A percentile compares a stretch with the other conserved stretches of the same genome.
Evolutionary conservation across 768 basidiomycete species (phyloP).

Genomic region (Boletus insuetus): DNA sequence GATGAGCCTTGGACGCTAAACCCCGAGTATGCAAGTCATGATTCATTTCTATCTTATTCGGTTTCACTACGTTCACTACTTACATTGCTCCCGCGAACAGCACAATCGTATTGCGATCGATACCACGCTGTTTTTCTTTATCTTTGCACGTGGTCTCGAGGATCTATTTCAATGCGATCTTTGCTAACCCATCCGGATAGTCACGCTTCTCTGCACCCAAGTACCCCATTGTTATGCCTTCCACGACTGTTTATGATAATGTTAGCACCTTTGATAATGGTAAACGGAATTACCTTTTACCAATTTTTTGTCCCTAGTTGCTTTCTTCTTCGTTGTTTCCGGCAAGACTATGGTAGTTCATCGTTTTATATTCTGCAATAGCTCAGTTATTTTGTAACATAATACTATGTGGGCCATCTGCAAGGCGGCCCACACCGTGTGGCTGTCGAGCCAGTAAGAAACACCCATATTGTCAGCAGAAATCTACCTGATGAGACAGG

Average conservation of each 20-base stretch:
- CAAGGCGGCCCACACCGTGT: too few species aligned
- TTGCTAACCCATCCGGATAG: conserved; percentile 5
- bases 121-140: conserved; percentile 5
- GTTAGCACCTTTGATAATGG: conserved; percentile 22
- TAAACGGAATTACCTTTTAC: conserved; percentile 3
- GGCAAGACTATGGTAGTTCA: conserved; percentile 3
- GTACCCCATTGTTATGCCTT: conserved; percentile 14
- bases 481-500: too few species aligned
- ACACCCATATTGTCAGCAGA: too few species aligned
- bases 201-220: conserved; percentile 5
- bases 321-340: conserved; percentile 4
- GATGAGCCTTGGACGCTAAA: conserved; percentile 20
- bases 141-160: conserved; percentile 22
- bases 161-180: conserved; percentile 19
- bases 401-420: neutral
- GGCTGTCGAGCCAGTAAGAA: too few species aligned
- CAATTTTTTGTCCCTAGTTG: conserved; percentile 10
- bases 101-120: conserved; percentile 11
- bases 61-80: conserved; percentile 9
- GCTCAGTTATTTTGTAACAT: conserved; percentile 16
- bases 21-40: conserved; percentile 14
- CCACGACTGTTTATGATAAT: conserved; percentile 26
- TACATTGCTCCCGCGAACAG: conserved; percentile 11
- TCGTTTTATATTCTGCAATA: conserved; percentile 16
- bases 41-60: conserved; percentile 7